phyloP scores from a whole-genome alignment of 164 flowering plant species.

The Aristolochia fimbriata region DNA sequence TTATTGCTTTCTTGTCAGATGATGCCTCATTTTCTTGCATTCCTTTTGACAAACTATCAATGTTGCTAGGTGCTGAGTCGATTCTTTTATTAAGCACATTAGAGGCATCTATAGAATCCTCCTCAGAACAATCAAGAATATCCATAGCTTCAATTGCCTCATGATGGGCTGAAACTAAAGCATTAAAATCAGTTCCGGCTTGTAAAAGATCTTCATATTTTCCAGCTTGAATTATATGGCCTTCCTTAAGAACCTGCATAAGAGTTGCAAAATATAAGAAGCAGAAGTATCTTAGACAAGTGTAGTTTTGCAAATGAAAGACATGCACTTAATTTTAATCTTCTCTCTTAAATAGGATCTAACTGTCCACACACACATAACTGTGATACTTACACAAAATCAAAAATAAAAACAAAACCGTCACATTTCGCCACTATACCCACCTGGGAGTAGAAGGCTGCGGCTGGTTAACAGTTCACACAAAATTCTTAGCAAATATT shows the following conservation, averaged over 20 bases:
- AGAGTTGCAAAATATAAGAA: slow-evolving; percentile 1
- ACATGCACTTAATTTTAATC: too few species aligned
- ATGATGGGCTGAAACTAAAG: slow-evolving; percentile 82
- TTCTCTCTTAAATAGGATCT: too few species aligned
- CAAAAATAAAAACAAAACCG: too few species aligned
- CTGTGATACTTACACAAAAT: too few species aligned
- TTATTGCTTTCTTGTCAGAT: slow-evolving; percentile 58
- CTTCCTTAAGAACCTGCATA: slow-evolving; percentile 82
- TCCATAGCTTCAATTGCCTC: slow-evolving; percentile 95
- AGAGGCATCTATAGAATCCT: slow-evolving; percentile 54
- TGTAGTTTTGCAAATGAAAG: too few species aligned
- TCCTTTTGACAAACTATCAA: slow-evolving; percentile 50
- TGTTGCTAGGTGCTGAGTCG: slow-evolving; percentile 26
- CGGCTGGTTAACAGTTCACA: too few species aligned
- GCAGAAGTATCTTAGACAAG: neutral
- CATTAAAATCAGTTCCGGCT: slow-evolving; percentile 83
- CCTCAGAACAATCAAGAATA: slow-evolving; percentile 41
- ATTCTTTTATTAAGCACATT: slow-evolving; percentile 23
- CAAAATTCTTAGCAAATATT: too few species aligned
- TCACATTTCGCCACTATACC: too few species aligned
- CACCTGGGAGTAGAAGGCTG: too few species aligned
- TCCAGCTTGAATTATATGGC: slow-evolving; percentile 82
- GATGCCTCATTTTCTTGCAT: slow-evolving; percentile 44
- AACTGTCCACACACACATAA: neutral
- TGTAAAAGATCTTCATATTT: slow-evolving; percentile 91